phyloP scores from a whole-genome alignment of 2,329 filamentous ascomycete species.

The Aspergillus felis region DNA sequence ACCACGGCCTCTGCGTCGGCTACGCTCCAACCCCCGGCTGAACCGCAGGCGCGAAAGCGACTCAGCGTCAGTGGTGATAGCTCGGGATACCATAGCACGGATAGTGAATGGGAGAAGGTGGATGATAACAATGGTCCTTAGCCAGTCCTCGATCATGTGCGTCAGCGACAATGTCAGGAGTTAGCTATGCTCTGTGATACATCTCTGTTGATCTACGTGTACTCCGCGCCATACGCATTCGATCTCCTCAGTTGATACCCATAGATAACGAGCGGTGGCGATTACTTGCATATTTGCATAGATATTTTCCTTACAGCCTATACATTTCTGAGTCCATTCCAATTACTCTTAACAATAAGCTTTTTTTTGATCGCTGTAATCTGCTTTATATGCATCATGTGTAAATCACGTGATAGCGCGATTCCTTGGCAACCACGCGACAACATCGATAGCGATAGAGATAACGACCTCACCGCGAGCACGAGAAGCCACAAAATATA shows the following conservation, averaged over 20 bases:
- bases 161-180: not conserved
- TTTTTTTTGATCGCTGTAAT: not conserved
- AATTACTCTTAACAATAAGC: not conserved
- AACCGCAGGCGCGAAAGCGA: conserved; percentile 40
- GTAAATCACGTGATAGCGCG: not conserved
- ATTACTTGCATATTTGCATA: not conserved
- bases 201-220: not conserved
- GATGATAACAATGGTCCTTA: conserved; percentile 41
- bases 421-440: not conserved
- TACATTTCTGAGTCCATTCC: not conserved
- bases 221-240: not conserved
- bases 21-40: conserved; percentile 49
- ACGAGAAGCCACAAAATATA: not conserved
- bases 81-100: conserved; percentile 67
- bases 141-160: not conserved
- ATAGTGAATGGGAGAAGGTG: conserved; percentile 97
- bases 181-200: not conserved
- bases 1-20: conserved; percentile 18
- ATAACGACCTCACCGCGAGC: not conserved
- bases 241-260: conserved; percentile 6
- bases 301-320: not conserved
- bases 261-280: conserved; percentile 8
- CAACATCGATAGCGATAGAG: not conserved
- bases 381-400: not conserved
- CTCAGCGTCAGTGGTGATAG: conserved; percentile 46